Evolutionary conservation across 2,329 filamentous ascomycete species (phyloP), one percentile per base, ranked within the genome.

Genomic region (Xylaria hypoxylon): DNA sequence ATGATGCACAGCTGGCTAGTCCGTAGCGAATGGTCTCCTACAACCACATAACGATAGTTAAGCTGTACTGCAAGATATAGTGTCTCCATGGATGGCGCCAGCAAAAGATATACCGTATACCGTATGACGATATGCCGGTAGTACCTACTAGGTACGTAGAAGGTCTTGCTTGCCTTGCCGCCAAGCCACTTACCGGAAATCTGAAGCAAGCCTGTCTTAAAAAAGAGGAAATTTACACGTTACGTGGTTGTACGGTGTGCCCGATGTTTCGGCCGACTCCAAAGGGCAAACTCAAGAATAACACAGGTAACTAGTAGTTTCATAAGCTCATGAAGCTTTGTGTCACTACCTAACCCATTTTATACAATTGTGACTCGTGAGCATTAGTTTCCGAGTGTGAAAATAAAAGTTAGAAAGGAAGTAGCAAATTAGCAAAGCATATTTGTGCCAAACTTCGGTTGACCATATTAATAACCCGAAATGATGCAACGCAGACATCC

Each of bases 211-310:
- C n/a, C 47, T 45, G 47, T 44, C 35, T 13, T 7, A 24, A 15
- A 35, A 52, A 44, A 48, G 38, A 48, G 17, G 26, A 28, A 24
- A 31, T 24, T 56, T 62, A 45, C 40, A 22, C n/a, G n/a, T n/a
- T 31, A 19, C 24, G 7, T n/a, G 6, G 52, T 44, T 19, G 38
- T 52, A 22, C 15, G 52, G 31, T 19, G 38, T 52, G n/a, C 15
- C 1, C 5, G 38, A 40, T 50, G 53, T 64, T 53, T 59, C 38
- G 22, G 28, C 28, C 33, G 22, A 22, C 28, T 22, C 11, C 35
- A 26, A 28, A 7, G 35, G 26, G 50, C 31, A 53, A 53, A 55
- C 51, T 55, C 10, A 10, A 28, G 35, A 24, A 58, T 38, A 22
- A 22, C 45, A 22, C 52, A 50, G 33, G 15, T 47, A 19, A 22